phyloP scores from a whole-genome alignment of 2,329 filamentous ascomycete species.

The Aspergillus pseudoterreus region DNA sequence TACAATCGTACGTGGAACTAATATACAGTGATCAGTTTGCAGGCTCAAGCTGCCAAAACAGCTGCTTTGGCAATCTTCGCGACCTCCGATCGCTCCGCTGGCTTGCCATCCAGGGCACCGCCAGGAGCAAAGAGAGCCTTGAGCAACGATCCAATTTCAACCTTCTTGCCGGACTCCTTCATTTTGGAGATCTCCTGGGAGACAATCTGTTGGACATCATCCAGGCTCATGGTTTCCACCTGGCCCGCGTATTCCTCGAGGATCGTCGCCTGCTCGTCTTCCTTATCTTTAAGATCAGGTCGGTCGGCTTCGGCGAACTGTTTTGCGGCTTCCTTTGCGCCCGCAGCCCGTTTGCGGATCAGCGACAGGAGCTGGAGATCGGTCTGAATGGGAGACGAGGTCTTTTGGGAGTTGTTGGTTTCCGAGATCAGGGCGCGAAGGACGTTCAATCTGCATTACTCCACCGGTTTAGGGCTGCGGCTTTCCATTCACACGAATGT shows the following conservation, averaged over 20 bases:
- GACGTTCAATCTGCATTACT: constrained; percentile 41
- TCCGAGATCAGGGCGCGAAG: constrained; percentile 48
- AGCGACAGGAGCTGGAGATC: constrained; percentile 46
- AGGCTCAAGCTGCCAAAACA: constrained; percentile 19
- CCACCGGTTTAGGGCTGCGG: not conserved
- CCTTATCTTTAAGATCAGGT: constrained; percentile 43
- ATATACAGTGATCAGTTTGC: constrained; percentile 10
- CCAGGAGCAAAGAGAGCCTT: constrained; percentile 40
- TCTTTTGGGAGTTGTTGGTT: constrained; percentile 48
- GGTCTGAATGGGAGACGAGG: constrained; percentile 42
- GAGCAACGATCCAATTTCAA: constrained; percentile 37
- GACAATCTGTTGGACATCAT: constrained; percentile 40
- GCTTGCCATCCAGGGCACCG: constrained; percentile 43
- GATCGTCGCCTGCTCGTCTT: constrained; percentile 41
- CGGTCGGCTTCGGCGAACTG: constrained; percentile 41
- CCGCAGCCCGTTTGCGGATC: constrained; percentile 42
- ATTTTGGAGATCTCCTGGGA: constrained; percentile 32
- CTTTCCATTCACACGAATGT: not conserved
- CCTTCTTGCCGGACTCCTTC: constrained; percentile 32
- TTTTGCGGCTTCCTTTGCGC: constrained; percentile 35
- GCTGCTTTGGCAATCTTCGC: constrained; percentile 38
- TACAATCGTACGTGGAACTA: not conserved
- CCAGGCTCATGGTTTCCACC: constrained; percentile 38
- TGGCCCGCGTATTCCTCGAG: constrained; percentile 44
- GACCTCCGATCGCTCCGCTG: constrained; percentile 40